Evolutionary conservation across 148 eudicot genomes (phyloP).

Genomic region (Cornus suecica): DNA sequence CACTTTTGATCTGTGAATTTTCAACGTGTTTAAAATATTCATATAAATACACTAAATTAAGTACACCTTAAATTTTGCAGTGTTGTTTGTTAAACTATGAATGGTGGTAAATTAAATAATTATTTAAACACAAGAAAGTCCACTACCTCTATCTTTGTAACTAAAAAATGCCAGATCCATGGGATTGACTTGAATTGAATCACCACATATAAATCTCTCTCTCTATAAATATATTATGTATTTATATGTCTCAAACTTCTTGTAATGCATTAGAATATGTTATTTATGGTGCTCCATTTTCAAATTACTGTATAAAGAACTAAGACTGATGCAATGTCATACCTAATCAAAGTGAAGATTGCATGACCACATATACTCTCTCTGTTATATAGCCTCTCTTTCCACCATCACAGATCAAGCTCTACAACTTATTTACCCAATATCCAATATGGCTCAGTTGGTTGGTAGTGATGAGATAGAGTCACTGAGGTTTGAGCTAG

Average conservation of each 20-base stretch:
- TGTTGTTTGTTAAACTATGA: too few relatives aligned
- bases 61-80: too few relatives aligned
- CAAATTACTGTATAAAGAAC: not conserved
- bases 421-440: not conserved
- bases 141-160: too few relatives aligned
- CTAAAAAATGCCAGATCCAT: too few relatives aligned
- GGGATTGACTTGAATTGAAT: too few relatives aligned
- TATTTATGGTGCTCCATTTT: not conserved
- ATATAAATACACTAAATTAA: too few relatives aligned
- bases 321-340: constrained; percentile 16
- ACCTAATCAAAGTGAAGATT: constrained; percentile 2
- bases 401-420: not conserved
- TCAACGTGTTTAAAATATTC: too few relatives aligned
- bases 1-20: too few relatives aligned
- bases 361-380: not conserved
- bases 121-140: too few relatives aligned
- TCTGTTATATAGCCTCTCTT: not conserved
- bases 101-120: too few relatives aligned
- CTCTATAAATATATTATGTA: too few relatives aligned
- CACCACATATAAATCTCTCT: not conserved
- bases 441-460: constrained; percentile 35
- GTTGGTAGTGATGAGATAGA: constrained; percentile 36
- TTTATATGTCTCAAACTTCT: not conserved
- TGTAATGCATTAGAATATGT: not conserved
- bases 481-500: constrained; percentile 34